These are phyloP conservation scores for Quercus tomentella DNA, from an alignment of 331 rosid species.

Conservation along the genomic window DNA sequence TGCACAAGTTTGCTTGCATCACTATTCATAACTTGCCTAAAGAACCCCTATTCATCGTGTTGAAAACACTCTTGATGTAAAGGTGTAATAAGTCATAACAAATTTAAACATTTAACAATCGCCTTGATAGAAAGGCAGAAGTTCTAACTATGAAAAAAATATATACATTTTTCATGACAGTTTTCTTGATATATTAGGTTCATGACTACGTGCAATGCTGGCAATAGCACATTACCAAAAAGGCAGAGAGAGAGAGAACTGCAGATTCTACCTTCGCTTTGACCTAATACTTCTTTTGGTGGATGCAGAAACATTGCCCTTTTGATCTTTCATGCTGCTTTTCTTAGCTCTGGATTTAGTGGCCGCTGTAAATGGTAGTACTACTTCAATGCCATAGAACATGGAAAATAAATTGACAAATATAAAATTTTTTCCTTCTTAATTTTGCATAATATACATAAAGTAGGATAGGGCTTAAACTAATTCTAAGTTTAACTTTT, in stretches of 20 bases:
- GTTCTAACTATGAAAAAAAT: background rate
- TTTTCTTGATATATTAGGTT: background rate
- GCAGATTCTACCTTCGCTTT: conserved; percentile 33
- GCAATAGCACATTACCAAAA: background rate
- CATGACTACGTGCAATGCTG: background rate
- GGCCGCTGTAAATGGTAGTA: conserved; percentile 31
- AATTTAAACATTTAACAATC: background rate
- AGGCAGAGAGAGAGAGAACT: background rate
- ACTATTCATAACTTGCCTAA: background rate
- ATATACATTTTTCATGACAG: background rate
- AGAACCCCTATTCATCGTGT: background rate
- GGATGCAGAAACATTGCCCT: conserved; percentile 30
- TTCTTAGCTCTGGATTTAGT: conserved; percentile 40
- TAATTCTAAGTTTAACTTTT: conserved; percentile 42
- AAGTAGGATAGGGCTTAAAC: background rate
- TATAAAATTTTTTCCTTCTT: background rate
- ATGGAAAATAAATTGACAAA: background rate
- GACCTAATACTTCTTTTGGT: conserved; percentile 25
- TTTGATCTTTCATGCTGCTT: conserved; percentile 40
- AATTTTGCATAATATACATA: background rate
- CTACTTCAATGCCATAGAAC: conserved; percentile 5
- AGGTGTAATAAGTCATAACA: background rate
- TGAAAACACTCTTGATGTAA: background rate
- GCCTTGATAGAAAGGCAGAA: background rate
- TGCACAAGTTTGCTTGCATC: background rate